These are phyloP conservation scores for Quercus lobata DNA, from an alignment of 331 rosid species.

Conservation along the genomic window DNA sequence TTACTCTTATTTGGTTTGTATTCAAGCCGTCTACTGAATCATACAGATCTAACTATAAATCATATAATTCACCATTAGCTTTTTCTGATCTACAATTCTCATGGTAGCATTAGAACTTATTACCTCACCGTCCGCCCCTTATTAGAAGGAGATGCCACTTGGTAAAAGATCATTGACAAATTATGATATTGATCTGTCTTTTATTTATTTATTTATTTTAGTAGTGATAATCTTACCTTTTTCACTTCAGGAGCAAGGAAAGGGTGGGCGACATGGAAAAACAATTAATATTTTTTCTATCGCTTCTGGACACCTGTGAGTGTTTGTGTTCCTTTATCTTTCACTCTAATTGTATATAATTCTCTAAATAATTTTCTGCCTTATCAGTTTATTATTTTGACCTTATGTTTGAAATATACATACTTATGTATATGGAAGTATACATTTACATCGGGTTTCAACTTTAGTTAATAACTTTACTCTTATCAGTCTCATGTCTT, in stretches of 20 bases:
- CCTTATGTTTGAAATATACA: background rate
- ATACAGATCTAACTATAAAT: background rate
- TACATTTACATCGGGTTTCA: background rate
- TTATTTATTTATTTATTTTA: background rate
- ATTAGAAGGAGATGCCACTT: too few species aligned
- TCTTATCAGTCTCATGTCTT: background rate
- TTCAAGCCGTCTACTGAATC: background rate
- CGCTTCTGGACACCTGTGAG: constrained; percentile 99
- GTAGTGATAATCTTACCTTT: constrained; percentile 8
- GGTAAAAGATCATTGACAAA: background rate
- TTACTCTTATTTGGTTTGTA: constrained; percentile 1
- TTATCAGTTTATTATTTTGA: background rate
- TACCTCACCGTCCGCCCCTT: too few species aligned
- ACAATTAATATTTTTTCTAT: constrained; percentile 89
- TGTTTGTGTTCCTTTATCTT: constrained; percentile 9
- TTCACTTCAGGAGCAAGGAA: constrained; percentile 51
- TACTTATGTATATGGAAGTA: background rate
- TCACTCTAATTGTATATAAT: background rate
- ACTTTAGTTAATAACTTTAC: background rate
- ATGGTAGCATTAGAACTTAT: background rate
- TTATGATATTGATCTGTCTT: background rate
- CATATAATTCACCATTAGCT: background rate
- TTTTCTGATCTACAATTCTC: background rate
- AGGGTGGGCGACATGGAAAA: constrained; percentile 71
- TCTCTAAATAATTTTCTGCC: background rate